Percentiles rank a stretch among this genome's conserved stretches.
phyloP scores from a whole-genome alignment of 148 eudicot species.

The Limonium bicolor region DNA sequence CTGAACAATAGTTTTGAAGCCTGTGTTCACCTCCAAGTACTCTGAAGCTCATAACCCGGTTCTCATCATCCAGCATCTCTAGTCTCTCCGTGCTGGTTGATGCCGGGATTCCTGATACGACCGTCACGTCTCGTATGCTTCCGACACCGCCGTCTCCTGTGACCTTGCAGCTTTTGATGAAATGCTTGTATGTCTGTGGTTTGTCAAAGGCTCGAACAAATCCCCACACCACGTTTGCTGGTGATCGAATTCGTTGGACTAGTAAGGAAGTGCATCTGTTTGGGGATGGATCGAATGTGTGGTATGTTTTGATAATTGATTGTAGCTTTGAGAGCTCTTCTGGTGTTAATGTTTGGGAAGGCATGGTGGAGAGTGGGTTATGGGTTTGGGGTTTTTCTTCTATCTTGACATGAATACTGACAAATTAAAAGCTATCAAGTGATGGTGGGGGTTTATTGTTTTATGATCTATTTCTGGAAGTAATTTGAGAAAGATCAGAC shows the following conservation, averaged over 20 bases:
- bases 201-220: conserved; percentile 46
- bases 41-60: conserved; percentile 34
- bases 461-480: too few relatives aligned
- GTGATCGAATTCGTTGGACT: conserved; percentile 43
- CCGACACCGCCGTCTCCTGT: conserved; percentile 30
- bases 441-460: too few relatives aligned
- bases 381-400: too few relatives aligned
- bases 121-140: conserved; percentile 30
- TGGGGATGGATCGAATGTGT: conserved; percentile 18
- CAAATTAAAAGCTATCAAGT: too few relatives aligned
- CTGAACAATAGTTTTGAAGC: conserved; percentile 45
- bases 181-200: conserved; percentile 63
- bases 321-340: conserved; percentile 27
- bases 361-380: too few relatives aligned
- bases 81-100: conserved; percentile 55
- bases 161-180: conserved; percentile 46
- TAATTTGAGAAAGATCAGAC: too few relatives aligned
- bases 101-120: conserved; percentile 63
- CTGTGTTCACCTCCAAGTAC: conserved; percentile 59
- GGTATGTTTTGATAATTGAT: conserved; percentile 21
- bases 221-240: conserved; percentile 33
- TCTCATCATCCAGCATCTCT: conserved; percentile 50
- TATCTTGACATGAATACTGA: too few relatives aligned
- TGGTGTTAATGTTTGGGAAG: conserved; percentile 20
- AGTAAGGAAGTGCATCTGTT: conserved; percentile 46